These are phyloP conservation scores for Musa schizocarpa DNA, from an alignment of 176 grass and related monocot genomes.

Conservation along the genomic window DNA sequence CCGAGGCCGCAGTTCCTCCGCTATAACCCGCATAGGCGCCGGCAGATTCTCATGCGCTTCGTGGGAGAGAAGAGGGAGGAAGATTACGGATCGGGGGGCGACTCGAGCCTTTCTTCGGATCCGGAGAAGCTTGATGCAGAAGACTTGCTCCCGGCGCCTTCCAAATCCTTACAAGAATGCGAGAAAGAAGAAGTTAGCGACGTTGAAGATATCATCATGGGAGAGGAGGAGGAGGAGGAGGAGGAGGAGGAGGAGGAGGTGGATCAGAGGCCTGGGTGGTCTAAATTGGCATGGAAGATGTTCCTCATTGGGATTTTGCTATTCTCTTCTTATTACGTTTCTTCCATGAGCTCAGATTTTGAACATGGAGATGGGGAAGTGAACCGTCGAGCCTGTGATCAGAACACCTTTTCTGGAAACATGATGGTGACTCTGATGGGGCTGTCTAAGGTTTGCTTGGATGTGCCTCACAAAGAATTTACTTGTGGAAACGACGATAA, in stretches of 20 bases:
- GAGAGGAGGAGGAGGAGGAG: background rate
- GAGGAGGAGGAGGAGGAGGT: background rate
- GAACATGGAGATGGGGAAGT: background rate
- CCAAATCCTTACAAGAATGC: background rate
- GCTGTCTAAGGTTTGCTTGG: slow-evolving; percentile 6
- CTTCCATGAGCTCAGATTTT: background rate
- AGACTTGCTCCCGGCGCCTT: background rate
- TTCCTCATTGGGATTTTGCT: background rate
- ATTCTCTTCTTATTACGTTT: slow-evolving; percentile 2
- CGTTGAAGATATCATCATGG: background rate
- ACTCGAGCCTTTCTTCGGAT: background rate
- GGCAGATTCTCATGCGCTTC: slow-evolving; percentile 44
- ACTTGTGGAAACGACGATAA: slow-evolving; percentile 4
- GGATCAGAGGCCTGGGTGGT: background rate
- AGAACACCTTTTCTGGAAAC: background rate
- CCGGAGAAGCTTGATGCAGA: background rate
- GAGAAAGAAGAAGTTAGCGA: background rate
- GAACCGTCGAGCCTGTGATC: background rate
- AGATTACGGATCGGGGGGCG: background rate
- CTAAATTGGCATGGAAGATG: background rate
- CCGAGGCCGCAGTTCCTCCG: slow-evolving; percentile 65
- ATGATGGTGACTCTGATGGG: background rate
- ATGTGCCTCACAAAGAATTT: background rate
- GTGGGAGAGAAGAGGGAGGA: slow-evolving; percentile 26
- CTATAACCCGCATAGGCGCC: slow-evolving; percentile 52